Base-by-base conservation (phyloP, 192 early-diverging fungal species). In the Glomus cerebriforme region DNA sequence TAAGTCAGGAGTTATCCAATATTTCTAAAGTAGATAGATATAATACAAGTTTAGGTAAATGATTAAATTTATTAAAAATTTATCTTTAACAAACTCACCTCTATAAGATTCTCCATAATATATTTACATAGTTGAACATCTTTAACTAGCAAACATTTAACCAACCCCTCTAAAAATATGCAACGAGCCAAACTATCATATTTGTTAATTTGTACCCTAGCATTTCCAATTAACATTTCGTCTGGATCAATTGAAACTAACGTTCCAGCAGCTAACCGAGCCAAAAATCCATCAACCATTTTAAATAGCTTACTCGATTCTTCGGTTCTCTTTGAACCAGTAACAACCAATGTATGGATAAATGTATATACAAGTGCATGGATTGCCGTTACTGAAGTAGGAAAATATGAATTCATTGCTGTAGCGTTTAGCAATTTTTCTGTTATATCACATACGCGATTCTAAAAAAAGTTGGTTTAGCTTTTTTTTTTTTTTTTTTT, bases 361-460 rank as follows among this genome's bases (percentile, higher is more conserved):
- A 83, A 73, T n/a, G 83, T 75, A 66, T 82, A 83, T 17, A 85
- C 67, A 72, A 85, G 79, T 7, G 81, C 62, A 43, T 85, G 66
- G 37, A 82, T 83, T 15, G 81, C 70, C 9, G 73, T 73, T 4
- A 81, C 76, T 24, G 83, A 81, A 10, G 85, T 81, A 8, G 83
- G 59, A 37, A 65, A 60, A 26, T 71, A 59, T 26, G 68, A 45
- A 39, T 81, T 81, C 15, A 26, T 31, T 4, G 62, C 31, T 12
- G 71, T 78, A 7, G 70, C 64, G 10, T 66, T 59, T 15, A 85
- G 29, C 10, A 81, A 62, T 26, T 70, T 68, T 17, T 82, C 80
- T 6, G 80, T 26, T 27, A 60, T 79, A n/a, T 74, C 62, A 31
- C 66, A 75, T n/a, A 85, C 45, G 22, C 83, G 75, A 22, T 49